Conservation (phyloP, 768 basidiomycete genomes). For the Rhodosporidiobolus sp. region DNA sequence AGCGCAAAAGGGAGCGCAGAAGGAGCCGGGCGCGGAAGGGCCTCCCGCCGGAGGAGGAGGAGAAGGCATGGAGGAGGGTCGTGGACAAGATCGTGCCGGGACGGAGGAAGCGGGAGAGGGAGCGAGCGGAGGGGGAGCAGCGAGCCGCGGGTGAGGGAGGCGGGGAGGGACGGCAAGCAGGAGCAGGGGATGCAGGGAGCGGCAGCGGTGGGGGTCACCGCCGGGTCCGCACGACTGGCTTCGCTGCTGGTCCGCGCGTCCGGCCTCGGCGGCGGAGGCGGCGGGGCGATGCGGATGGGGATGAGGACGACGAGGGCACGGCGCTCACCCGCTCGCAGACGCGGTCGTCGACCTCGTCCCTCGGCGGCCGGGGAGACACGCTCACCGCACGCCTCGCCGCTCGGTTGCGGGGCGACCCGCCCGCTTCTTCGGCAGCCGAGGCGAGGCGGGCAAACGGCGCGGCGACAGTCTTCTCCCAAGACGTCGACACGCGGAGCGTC, state of each 20-base stretch:
- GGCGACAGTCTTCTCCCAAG: constrained; percentile 30
- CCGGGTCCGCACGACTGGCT: constrained; percentile 20
- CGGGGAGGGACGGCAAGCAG: not conserved
- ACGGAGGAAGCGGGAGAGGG: constrained; percentile 3
- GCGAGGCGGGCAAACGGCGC: constrained; percentile 6
- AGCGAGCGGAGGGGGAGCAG: not conserved
- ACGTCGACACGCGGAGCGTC: not conserved
- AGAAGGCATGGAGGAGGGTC: constrained; percentile 19
- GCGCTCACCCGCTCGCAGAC: constrained; percentile 24
- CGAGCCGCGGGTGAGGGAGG: not conserved
- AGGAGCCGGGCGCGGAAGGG: not conserved
- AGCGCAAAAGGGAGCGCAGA: constrained; percentile 7
- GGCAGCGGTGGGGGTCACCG: constrained; percentile 4
- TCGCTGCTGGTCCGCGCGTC: constrained; percentile 10
- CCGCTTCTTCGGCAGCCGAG: not conserved
- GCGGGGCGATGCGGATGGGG: not conserved
- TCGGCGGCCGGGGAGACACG: constrained; percentile 5
- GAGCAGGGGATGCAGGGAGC: not conserved
- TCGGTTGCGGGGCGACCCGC: constrained; percentile 6
- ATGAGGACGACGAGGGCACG: constrained; percentile 19
- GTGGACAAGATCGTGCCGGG: constrained; percentile 6
- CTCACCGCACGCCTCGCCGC: constrained; percentile 23
- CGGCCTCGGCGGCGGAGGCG: constrained; percentile 10
- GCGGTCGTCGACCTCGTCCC: constrained; percentile 20
- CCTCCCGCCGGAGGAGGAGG: constrained; percentile 1